A percentile compares a stretch with the other conserved stretches of the same genome.
These are phyloP conservation scores for Colletotrichum trifolii DNA, from an alignment of 2,329 filamentous ascomycete genomes.

Conservation along the genomic window DNA sequence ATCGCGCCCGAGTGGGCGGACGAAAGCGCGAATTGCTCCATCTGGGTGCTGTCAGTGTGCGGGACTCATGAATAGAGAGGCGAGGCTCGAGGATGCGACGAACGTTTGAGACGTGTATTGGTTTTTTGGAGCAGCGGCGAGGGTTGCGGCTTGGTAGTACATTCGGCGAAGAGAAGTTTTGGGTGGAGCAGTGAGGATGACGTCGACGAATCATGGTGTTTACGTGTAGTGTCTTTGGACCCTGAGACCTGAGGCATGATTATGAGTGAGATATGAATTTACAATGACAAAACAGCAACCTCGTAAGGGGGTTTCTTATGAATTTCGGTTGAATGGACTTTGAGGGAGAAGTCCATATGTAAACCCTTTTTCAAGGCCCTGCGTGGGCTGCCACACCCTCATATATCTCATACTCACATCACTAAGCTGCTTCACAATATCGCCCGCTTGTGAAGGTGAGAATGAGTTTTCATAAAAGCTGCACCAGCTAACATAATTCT, in stretches of 20 bases:
- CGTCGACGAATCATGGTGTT: constrained; percentile 30
- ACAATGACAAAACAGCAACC: no score
- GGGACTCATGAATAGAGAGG: background rate
- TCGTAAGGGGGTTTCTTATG: no score
- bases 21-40: constrained; percentile 30
- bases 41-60: background rate
- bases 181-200: constrained; percentile 14
- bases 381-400: no score
- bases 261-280: no score
- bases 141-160: background rate
- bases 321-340: no score
- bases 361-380: no score
- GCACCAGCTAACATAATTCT: no score
- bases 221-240: background rate
- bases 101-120: background rate
- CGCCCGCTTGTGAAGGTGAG: no score
- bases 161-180: constrained; percentile 1
- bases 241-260: background rate
- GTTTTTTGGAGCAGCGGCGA: background rate
- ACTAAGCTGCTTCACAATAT: no score
- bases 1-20: constrained; percentile 32
- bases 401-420: no score
- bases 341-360: no score
- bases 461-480: no score
- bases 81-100: background rate